Percentiles rank a stretch among this genome's conserved stretches.
Conservation (phyloP, 306 rosid species). For the Adenanthera pavonina region DNA sequence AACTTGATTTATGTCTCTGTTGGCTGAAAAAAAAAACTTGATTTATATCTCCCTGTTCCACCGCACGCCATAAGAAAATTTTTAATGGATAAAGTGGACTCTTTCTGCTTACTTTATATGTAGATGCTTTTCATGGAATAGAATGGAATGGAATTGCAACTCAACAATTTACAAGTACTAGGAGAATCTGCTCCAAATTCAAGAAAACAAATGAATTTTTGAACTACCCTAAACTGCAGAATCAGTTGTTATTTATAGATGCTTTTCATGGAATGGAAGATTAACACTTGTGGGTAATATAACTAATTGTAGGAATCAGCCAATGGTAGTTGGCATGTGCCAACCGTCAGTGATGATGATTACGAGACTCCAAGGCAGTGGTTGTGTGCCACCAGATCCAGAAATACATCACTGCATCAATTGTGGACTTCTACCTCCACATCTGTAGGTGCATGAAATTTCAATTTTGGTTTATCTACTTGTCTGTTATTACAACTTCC, state of each 20-base stretch:
- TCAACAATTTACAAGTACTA: too few relatives aligned
- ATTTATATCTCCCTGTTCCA: too few relatives aligned
- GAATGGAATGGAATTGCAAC: neutral
- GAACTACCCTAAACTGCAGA: too few relatives aligned
- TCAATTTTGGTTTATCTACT: neutral
- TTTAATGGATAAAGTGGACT: neutral
- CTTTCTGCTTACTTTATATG: conserved; percentile 12
- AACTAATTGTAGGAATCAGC: conserved; percentile 69
- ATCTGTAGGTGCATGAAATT: conserved; percentile 20
- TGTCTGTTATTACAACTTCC: too few relatives aligned
- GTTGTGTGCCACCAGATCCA: conserved; percentile 79
- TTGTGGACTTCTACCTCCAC: conserved; percentile 35
- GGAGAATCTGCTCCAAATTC: too few relatives aligned
- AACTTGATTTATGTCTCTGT: too few relatives aligned
- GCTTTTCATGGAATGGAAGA: conserved; percentile 23
- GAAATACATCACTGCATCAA: conserved; percentile 33
- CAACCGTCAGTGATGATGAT: conserved; percentile 72
- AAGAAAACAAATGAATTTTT: too few relatives aligned
- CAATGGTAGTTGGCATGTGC: conserved; percentile 85
- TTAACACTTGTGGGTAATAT: conserved; percentile 17
- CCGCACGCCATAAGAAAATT: neutral
- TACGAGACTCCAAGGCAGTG: conserved; percentile 76
- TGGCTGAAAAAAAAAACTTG: too few relatives aligned
- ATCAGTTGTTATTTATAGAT: neutral
- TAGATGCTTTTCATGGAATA: conserved; percentile 13